Evolutionary conservation across 331 rosid species (phyloP), one percentile per base, ranked within the genome.

Genomic region (Pyrus hybrid): DNA sequence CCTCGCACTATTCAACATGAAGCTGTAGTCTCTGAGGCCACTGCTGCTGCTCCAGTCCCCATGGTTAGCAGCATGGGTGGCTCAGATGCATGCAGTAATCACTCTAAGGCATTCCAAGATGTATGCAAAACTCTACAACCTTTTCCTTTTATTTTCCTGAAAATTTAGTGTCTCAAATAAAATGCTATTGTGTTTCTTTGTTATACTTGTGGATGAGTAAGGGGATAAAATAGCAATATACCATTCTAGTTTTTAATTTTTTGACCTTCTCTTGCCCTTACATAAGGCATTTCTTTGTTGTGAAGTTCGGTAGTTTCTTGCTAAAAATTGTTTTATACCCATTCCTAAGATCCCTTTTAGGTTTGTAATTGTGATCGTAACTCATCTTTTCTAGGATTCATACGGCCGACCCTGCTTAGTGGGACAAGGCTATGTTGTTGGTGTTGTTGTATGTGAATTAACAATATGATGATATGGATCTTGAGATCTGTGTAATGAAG

Each of bases 1-100:
- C 93, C 96, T 63, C 90, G 93, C 23, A 88, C 96, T 21, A 58
- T 88, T 86, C 94, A 90, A 43, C 94, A 87, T 57, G 96, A 92
- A 68, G 23, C 84, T 3, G 92, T 81, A 8, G 94, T 37, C 45
- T 12, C 74, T 57, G 92, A 87, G 72, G 89, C 89, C 20, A 86
- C 88, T 54, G 79, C 85, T 43, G 81, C 83, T 8, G 86, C 91
- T 53, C 81, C 90, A 26, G 78, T 82, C 20, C 82, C 87, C n/a
- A 54, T 68, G 22, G 29, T 89, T 57, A 83, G 32, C 69, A 41
- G 85, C 74, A 53, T 88, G 80, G 83, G 88, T 58, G 86, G 82
- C 7, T 60, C 85, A 58, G 97, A 88, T 86, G 89, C 94, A 13
- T 92, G 97, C 37, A 33, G 16, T 28, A 32, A 81, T 35, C 96